Evolutionary conservation across 2,329 filamentous ascomycete species (phyloP), one percentile per base, ranked within the genome.

Genomic region (Fusarium dimerum): DNA sequence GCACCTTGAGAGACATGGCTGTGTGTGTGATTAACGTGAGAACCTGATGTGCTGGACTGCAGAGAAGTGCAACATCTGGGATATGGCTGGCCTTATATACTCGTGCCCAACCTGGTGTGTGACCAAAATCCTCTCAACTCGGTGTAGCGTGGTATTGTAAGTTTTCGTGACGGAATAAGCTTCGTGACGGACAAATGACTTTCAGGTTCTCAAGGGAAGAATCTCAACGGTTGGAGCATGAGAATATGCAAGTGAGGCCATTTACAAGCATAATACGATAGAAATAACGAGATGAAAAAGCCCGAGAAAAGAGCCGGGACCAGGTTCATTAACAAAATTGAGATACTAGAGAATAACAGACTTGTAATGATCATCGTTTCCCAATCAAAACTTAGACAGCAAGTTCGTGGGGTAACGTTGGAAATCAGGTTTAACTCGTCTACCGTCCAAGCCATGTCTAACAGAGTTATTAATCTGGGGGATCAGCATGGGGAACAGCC

Each of bases 231-330:
- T 26, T 26, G 20, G 20, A 26, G 20, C 7, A 26, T 5, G 20
- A 26, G 5, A 26, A 26, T 7, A 26, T 26, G 20, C 8, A n/a
- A 47, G 39, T 57, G 54, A 44, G 34, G 40, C 3, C n/a, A n/a
- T 12, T 17, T 5, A 39, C 36, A 36, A 36, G 32, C 13, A 15
- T 11, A 36, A 36, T 10, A 36, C 10, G 5, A 36, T 5, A 36
- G 32, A 36, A 15, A 36, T 11, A 36, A 15, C 32, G 3, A 3
- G 15, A 39, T 36, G 12, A 10, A 9, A 38, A 58, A 32, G 51
- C 39, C 55, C 55, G 55, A 58, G 55, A 58, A 58, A 58, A 58
- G 51, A 58, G 55, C 55, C 55, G 55, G 55, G 15, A 34, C 36
- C 46, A 51, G 46, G 55, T 15, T 55, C 20, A 26, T 44, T 50